Conservation (phyloP, 2,329 filamentous ascomycete genomes). For the Fusarium cicatricum region DNA sequence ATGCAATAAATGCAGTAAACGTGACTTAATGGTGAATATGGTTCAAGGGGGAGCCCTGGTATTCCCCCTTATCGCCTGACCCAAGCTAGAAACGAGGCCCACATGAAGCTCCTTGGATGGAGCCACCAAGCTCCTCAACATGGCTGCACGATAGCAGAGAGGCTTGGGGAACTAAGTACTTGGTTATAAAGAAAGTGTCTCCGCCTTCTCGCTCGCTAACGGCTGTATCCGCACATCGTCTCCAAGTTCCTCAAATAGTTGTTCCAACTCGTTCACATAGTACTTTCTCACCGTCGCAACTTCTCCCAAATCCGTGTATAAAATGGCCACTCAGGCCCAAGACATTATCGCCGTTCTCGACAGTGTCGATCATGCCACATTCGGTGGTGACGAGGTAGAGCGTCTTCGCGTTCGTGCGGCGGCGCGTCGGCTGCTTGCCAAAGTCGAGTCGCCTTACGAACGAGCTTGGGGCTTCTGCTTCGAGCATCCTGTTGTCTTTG, state of each 20-base stretch:
- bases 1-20: no score
- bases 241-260: background rate
- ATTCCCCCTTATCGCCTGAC: no score
- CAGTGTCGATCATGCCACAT: background rate
- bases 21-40: no score
- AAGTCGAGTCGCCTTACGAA: constrained; percentile 24
- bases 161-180: background rate
- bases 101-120: background rate
- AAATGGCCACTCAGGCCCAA: constrained; percentile 2
- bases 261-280: background rate
- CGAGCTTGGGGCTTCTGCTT: constrained; percentile 32
- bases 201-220: background rate
- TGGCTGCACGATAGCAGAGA: background rate
- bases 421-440: constrained; percentile 15
- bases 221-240: background rate
- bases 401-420: constrained; percentile 26
- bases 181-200: background rate
- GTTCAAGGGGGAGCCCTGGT: no score
- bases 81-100: background rate
- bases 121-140: background rate
- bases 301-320: background rate
- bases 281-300: background rate
- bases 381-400: constrained; percentile 22
- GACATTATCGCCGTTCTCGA: constrained; percentile 18
- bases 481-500: constrained; percentile 27